Evolutionary conservation across 164 flowering plant species (phyloP).

Genomic region (Taxillus chinensis): DNA sequence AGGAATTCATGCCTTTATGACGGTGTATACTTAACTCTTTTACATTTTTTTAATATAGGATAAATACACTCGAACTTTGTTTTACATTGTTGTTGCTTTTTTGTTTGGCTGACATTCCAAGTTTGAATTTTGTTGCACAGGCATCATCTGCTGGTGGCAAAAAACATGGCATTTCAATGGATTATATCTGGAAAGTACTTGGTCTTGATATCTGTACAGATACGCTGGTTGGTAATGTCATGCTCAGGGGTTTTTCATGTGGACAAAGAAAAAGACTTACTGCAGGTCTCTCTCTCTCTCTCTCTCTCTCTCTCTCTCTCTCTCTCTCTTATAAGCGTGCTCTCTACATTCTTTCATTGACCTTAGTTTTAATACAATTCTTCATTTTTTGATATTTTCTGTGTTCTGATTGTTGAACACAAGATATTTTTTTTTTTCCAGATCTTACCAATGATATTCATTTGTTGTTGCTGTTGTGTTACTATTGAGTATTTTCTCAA

Average conservation of each 20-base stretch:
- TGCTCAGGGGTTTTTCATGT: conserved; percentile 89
- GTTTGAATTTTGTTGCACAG: conserved; percentile 21
- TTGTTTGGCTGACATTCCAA: too few relatives aligned
- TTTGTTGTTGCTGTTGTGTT: too few relatives aligned
- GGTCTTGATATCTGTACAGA: conserved; percentile 85
- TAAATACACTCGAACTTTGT: too few relatives aligned
- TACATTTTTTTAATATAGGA: neutral
- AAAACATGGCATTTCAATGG: conserved; percentile 64
- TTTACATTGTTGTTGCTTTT: neutral
- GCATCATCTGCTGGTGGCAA: conserved; percentile 64
- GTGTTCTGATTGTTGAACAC: too few relatives aligned
- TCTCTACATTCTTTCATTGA: too few relatives aligned
- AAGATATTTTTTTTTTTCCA: too few relatives aligned
- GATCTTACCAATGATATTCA: too few relatives aligned
- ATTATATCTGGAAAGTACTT: conserved; percentile 76
- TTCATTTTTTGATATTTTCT: too few relatives aligned
- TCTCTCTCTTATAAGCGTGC: neutral
- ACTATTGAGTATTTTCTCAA: too few relatives aligned
- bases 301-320: neutral
- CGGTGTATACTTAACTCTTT: conserved; percentile 31
- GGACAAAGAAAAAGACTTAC: conserved; percentile 91
- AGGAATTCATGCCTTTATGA: conserved; percentile 89
- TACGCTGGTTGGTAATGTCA: conserved; percentile 76
- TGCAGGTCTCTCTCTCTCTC: conserved; percentile 31
- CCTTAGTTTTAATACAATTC: too few relatives aligned